A percentile compares a stretch with the other conserved stretches of the same genome.
Conservation (phyloP, 1,284 basidiomycete genomes). For the Ceratobasidium sp. region DNA sequence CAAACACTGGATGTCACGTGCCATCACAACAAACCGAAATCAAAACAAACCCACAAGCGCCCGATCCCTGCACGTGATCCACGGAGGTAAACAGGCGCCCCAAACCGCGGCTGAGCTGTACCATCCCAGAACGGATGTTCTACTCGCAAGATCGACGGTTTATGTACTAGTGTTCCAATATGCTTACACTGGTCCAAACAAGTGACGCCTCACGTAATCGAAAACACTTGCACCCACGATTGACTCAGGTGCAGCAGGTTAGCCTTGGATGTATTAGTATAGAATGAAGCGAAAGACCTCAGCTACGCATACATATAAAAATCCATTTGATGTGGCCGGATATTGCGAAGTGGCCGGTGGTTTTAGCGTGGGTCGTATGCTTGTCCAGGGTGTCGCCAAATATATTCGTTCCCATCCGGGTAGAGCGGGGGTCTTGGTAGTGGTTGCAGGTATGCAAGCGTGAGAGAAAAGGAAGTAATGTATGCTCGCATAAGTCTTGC, state of each 20-base stretch:
- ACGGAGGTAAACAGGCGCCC: too few relatives aligned
- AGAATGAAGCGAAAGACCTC: not conserved
- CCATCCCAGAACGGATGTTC: too few relatives aligned
- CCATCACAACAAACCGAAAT: too few relatives aligned
- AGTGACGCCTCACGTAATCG: not conserved
- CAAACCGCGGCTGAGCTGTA: too few relatives aligned
- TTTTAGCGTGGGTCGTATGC: not conserved
- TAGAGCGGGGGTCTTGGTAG: too few relatives aligned
- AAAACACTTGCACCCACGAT: not conserved
- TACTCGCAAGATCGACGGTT: too few relatives aligned
- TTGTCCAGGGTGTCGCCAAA: not conserved
- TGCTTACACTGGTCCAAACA: not conserved
- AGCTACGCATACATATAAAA: not conserved
- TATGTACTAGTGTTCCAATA: too few relatives aligned
- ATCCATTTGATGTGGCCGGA: not conserved
- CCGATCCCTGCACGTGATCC: too few relatives aligned
- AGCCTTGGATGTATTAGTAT: not conserved
- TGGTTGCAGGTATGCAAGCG: too few relatives aligned
- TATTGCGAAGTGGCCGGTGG: not conserved
- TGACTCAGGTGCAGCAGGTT: not conserved
- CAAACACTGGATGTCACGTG: too few relatives aligned
- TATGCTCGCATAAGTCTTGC: slow-evolving; percentile 23
- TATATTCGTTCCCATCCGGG: not conserved
- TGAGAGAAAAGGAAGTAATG: too few relatives aligned
- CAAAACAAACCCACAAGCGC: too few relatives aligned